Evolutionary conservation across 805 yeast genomes (phyloP).

Genomic region (Schizosaccharomyces cryophilus): DNA sequence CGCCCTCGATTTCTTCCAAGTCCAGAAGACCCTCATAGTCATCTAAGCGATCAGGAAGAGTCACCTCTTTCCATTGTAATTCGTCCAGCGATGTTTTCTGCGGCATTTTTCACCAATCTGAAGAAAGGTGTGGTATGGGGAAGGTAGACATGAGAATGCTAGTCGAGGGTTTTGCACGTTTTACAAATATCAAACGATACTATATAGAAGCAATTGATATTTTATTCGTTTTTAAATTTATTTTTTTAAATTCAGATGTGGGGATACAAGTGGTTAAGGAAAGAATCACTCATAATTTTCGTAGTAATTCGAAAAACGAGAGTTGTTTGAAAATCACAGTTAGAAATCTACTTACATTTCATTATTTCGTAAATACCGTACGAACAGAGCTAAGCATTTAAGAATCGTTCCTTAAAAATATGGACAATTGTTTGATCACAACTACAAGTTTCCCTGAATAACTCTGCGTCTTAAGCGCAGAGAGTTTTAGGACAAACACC

Average conservation of each 20-base stretch:
- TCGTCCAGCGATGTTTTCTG: slow-evolving; percentile 9
- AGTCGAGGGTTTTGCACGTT: background rate
- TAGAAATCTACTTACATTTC: too few species aligned
- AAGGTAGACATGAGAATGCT: background rate
- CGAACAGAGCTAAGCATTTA: too few species aligned
- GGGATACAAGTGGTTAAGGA: too few species aligned
- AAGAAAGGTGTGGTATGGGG: background rate
- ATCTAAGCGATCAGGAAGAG: slow-evolving; percentile 57
- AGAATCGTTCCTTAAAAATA: too few species aligned
- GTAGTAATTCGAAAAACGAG: too few species aligned
- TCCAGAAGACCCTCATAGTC: slow-evolving; percentile 85
- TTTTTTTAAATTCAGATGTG: background rate
- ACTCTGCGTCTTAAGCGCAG: too few species aligned
- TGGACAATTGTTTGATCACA: too few species aligned
- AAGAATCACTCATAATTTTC: too few species aligned
- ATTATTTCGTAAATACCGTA: too few species aligned
- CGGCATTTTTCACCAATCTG: background rate
- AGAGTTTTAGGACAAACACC: too few species aligned
- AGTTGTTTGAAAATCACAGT: too few species aligned
- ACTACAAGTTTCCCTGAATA: too few species aligned
- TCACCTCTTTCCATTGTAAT: slow-evolving; percentile 50
- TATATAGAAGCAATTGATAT: background rate
- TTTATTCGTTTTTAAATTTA: background rate
- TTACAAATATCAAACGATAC: background rate
- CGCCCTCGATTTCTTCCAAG: slow-evolving; percentile 82